Base-by-base conservation (phyloP, 1,139 yeast genomes). In the Yamadazyma siamensis region DNA sequence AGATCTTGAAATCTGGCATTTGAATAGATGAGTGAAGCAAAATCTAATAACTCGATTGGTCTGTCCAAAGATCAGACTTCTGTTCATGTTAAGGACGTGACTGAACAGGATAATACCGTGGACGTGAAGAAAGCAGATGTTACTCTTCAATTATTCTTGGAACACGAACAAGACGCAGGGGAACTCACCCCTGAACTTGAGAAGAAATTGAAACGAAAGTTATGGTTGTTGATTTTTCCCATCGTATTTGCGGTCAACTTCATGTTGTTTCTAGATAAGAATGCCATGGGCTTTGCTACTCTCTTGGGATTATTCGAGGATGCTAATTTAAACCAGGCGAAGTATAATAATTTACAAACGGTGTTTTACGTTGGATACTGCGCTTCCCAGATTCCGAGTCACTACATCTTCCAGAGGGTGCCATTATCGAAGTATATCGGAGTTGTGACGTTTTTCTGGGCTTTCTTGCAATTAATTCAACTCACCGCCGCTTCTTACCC, bases 391-490 rank as follows among this genome's bases (percentile, higher is more conserved):
- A 13, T 15, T 16, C 26, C 30, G 21, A 75, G 72, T 13, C 65
- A 71, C 35, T 67, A 61, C 43, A 46, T 76, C 14, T 52, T 78
- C 25, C 78, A 78, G 48, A 61, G 60, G 38, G 62, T 61, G 30
- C 81, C 82, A 3, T 59, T 77, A 12, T 77, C 76, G 1, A 77
- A 73, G 45, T 63, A 65, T 28, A 56, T 74, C 21, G 70, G 75
- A 5, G 36, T 49, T 4, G 62, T 63, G 41, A 58, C 77, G 27
- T 46, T 70, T 6, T 35, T 60, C 3, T 77, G 84, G 83, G 76
- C 79, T 1, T 46, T 65, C 6, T 56, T 73, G 4, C 52, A 76
- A 25, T 59, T 71, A 21, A 69, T 70, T 14, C 78, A 71, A 41
- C 61, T 75, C 15, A 75, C 75, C 3, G 49, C 52, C 15, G 44